These are phyloP conservation scores for Penicillium silybi DNA, from an alignment of 495 filamentous ascomycete species.

Conservation along the genomic window DNA sequence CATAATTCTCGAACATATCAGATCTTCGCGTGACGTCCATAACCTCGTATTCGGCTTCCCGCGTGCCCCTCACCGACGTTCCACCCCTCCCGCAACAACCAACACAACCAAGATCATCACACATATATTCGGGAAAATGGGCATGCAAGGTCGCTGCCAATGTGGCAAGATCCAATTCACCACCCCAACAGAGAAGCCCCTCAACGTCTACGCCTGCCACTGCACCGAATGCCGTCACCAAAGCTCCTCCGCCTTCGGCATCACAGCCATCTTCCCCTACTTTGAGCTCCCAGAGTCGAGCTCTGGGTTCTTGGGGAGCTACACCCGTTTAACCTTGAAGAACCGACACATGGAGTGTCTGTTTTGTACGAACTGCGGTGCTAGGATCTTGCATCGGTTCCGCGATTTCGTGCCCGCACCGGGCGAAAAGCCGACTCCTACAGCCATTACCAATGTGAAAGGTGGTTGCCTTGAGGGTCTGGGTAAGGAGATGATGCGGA, in stretches of 20 bases:
- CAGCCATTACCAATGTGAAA: slow-evolving; percentile 52
- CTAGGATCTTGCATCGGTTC: slow-evolving; percentile 52
- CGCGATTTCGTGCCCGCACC: slow-evolving; percentile 38
- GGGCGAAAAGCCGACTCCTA: slow-evolving; percentile 12
- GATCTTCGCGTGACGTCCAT: neutral
- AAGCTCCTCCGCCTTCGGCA: slow-evolving; percentile 63
- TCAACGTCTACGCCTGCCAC: slow-evolving; percentile 65
- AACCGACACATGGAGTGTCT: slow-evolving; percentile 48
- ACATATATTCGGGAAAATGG: slow-evolving; percentile 11
- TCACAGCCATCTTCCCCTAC: slow-evolving; percentile 61
- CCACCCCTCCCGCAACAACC: neutral
- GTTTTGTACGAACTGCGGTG: slow-evolving; percentile 59
- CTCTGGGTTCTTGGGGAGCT: slow-evolving; percentile 41
- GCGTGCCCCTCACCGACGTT: neutral
- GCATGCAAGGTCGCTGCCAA: slow-evolving; percentile 57
- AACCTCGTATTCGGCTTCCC: neutral
- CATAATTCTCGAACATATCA: too few relatives aligned
- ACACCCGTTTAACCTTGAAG: slow-evolving; percentile 42
- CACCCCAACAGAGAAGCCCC: slow-evolving; percentile 44
- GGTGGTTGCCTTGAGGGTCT: slow-evolving; percentile 58
- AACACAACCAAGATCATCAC: neutral
- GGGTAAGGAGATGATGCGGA: slow-evolving; percentile 41
- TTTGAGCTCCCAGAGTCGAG: slow-evolving; percentile 45
- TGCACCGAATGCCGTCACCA: slow-evolving; percentile 64
- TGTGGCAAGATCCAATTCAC: slow-evolving; percentile 60